Percentiles rank a stretch among this genome's conserved stretches.
Conservation (phyloP, 1,139 yeast species). For the Suhomyces coccinellae region DNA sequence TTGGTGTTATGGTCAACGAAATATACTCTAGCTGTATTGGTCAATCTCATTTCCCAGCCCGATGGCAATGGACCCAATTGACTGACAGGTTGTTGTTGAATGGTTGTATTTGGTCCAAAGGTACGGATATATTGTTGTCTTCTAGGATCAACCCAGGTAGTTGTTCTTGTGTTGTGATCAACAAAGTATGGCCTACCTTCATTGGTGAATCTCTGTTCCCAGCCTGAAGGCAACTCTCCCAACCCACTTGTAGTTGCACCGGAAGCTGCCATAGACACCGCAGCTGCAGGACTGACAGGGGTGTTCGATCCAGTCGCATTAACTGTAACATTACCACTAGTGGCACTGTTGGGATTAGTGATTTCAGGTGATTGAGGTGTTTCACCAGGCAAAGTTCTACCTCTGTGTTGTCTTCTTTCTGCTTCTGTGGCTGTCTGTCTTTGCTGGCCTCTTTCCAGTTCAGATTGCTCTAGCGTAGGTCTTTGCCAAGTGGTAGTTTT, state of each 20-base stretch:
- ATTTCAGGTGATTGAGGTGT: conserved; percentile 39
- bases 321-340: conserved; percentile 48
- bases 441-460: conserved; percentile 62
- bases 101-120: conserved; percentile 84
- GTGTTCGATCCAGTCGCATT: conserved; percentile 47
- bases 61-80: conserved; percentile 97
- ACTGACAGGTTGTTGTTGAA: conserved; percentile 97
- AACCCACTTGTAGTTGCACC: conserved; percentile 95
- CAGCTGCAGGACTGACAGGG: conserved; percentile 65
- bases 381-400: conserved; percentile 85
- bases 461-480: conserved; percentile 75
- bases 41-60: conserved; percentile 99
- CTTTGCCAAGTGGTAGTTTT: conserved; percentile 98
- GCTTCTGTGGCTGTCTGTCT: conserved; percentile 70
- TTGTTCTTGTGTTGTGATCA: conserved; percentile 96
- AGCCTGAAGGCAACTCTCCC: conserved; percentile 96
- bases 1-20: conserved; percentile 98
- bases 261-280: conserved; percentile 78
- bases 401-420: conserved; percentile 88
- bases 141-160: conserved; percentile 99
- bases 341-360: conserved; percentile 12
- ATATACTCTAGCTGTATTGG: conserved; percentile 96
- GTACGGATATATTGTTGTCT: conserved; percentile 97
- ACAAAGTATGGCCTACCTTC: conserved; percentile 98
- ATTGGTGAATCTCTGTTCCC: conserved; percentile 98